Base-by-base conservation (phyloP, 2,329 filamentous ascomycete genomes). In the Claviceps paspali region DNA sequence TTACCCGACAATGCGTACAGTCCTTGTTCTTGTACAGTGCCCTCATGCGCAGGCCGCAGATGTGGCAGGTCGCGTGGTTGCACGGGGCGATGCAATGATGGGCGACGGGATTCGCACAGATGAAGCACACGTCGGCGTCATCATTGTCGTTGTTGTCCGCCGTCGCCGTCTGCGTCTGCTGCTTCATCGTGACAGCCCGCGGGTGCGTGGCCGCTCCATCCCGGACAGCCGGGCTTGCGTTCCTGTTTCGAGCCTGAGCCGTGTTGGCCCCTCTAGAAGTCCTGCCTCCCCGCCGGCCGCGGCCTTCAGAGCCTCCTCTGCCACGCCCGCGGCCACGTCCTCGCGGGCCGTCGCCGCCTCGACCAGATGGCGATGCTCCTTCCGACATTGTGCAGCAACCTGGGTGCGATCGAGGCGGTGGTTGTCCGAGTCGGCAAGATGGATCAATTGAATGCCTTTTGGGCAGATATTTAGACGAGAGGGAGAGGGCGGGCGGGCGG, bases 1-100 rank as follows among this genome's bases (percentile, higher is more conserved):
- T 48, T 68, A 87, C 83, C 52, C 91, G 71, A 56, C 91, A 98
- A 58, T 96, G 87, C n/a, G 87, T 82, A 60, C 91, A 98, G 45
- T 87, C 82, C 58, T 93, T 93, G 42, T 79, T 92, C 65, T 95
- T 96, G 62, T 96, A 98, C 31, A 98, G 64, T 1, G 88, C 91
- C 49, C 91, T 75, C 73, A 96, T 75, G 41, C 91, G 75, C 48
- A 98, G 63, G 8, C 86, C 80, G 58, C 91, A 98, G 46, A 96
- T 94, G 61, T 98, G 91, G 55, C 91, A 98, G 34, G 88, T 95
- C 40, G 83, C 74, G 61, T 98, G 91, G 58, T 95, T 96, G 62
- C 91, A 98, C 15, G 91, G 88, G 23, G 87, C 78, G 45, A 98
- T 76, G 8, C 87, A 82, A 49, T 84, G 78, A 63, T 96, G 86